These are phyloP conservation scores for Zasmidium cellare DNA, from an alignment of 2,329 filamentous ascomycete genomes.

Conservation along the genomic window DNA sequence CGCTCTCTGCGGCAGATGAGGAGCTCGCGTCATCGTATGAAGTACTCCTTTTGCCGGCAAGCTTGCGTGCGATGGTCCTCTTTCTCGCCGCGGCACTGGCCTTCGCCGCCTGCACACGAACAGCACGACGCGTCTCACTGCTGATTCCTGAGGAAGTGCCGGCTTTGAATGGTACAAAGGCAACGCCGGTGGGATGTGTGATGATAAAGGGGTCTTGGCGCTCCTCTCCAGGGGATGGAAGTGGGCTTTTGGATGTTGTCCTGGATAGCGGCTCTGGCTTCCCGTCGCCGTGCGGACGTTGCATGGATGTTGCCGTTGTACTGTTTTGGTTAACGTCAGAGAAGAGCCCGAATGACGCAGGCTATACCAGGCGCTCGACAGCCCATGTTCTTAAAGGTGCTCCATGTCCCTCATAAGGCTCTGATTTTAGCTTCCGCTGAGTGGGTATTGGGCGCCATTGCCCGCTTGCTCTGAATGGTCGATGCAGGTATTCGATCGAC, in stretches of 20 bases:
- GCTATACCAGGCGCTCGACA: background rate
- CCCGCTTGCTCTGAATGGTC: background rate
- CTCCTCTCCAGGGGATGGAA: background rate
- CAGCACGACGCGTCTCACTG: constrained; percentile 22
- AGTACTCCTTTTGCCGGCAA: constrained; percentile 12
- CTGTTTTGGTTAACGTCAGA: background rate
- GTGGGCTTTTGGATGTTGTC: constrained; percentile 2
- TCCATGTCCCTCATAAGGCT: background rate
- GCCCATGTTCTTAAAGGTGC: background rate
- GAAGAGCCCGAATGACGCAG: background rate
- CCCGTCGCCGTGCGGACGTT: background rate
- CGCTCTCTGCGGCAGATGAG: constrained; percentile 11
- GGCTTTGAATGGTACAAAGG: constrained; percentile 26
- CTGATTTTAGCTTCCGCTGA: background rate
- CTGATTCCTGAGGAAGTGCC: constrained; percentile 20
- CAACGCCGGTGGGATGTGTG: constrained; percentile 8
- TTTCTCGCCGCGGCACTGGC: constrained; percentile 22
- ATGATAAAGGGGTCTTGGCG: background rate
- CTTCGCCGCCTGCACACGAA: constrained; percentile 23
- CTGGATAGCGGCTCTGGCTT: background rate
- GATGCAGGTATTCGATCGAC: background rate
- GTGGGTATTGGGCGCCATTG: background rate
- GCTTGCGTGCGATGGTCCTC: constrained; percentile 18
- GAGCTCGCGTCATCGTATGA: constrained; percentile 9
- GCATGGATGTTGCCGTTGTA: background rate